A percentile compares a stretch with the other conserved stretches of the same genome.
Conservation (phyloP, 768 basidiomycete species). For the Calvatia gigantea region DNA sequence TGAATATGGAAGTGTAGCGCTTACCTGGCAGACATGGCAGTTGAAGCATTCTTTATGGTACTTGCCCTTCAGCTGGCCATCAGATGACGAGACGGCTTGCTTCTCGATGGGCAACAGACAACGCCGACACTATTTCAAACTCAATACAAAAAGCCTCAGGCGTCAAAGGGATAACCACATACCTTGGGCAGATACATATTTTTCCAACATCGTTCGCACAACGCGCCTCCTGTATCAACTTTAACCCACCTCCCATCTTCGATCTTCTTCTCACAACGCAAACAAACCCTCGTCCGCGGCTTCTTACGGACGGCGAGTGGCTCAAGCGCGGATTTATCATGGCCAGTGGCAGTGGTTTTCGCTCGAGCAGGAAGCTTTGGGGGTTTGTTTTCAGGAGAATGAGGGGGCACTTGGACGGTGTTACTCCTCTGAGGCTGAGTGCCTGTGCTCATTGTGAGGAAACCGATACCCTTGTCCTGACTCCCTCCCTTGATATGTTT, state of each 20-base stretch:
- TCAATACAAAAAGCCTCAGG: background rate
- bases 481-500: background rate
- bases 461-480: conserved; percentile 1
- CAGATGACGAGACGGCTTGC: conserved; percentile 85
- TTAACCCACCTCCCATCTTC: conserved; percentile 82
- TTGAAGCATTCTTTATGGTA: conserved; percentile 92
- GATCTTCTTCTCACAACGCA: conserved; percentile 65
- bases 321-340: conserved; percentile 19
- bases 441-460: conserved; percentile 13
- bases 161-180: conserved; percentile 19
- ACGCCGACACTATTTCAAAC: conserved; percentile 65
- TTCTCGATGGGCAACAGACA: conserved; percentile 87
- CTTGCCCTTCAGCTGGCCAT: conserved; percentile 94
- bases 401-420: conserved; percentile 41
- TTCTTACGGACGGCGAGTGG: conserved; percentile 22
- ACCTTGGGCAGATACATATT: conserved; percentile 94
- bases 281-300: conserved; percentile 43
- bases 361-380: conserved; percentile 56
- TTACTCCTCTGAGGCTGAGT: conserved; percentile 42
- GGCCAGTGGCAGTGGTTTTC: conserved; percentile 38
- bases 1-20: conserved; percentile 19
- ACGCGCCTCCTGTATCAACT: conserved; percentile 68
- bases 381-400: conserved; percentile 39
- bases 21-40: conserved; percentile 77
- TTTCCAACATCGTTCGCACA: conserved; percentile 95